A percentile compares a stretch with the other conserved stretches of the same genome.
Conservation (phyloP, 31 red algal species). For the Pterothamnion heteromorphum region DNA sequence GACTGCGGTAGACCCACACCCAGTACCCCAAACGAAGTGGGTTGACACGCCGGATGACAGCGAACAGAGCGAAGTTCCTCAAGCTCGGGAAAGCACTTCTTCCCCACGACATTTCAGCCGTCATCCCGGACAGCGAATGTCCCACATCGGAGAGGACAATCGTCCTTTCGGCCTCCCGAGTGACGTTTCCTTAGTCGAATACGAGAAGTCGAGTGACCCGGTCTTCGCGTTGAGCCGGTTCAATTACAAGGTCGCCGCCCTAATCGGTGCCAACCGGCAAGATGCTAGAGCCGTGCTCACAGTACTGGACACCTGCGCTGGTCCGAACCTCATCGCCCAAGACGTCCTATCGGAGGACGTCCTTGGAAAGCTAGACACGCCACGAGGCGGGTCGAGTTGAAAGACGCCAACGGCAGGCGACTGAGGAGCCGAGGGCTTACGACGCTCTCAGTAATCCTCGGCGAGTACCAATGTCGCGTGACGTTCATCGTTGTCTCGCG, state of each 20-base stretch:
- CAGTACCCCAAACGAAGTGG: background rate
- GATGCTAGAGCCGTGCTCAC: background rate
- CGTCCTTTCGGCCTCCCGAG: background rate
- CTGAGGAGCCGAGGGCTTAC: background rate
- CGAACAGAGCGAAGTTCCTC: background rate
- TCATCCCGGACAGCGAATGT: background rate
- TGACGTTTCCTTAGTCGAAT: background rate
- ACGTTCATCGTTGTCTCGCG: background rate
- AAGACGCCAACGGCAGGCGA: background rate
- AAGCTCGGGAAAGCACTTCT: background rate
- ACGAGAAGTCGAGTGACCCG: background rate
- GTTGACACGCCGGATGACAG: too few species aligned
- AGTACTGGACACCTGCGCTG: slow-evolving; percentile 19
- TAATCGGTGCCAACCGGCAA: background rate
- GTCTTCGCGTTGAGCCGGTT: background rate
- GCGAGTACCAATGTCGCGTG: background rate
- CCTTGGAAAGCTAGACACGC: background rate
- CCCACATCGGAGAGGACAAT: background rate
- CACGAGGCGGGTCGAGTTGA: background rate
- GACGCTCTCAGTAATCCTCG: background rate
- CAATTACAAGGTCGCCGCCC: background rate
- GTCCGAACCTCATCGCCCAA: background rate
- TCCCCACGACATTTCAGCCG: background rate
- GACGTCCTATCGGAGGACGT: background rate
- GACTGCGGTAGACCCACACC: background rate